A percentile compares a stretch with the other conserved stretches of the same genome.
Evolutionary conservation across 306 rosid genomes (phyloP).

Genomic region (Parietaria judaica): DNA sequence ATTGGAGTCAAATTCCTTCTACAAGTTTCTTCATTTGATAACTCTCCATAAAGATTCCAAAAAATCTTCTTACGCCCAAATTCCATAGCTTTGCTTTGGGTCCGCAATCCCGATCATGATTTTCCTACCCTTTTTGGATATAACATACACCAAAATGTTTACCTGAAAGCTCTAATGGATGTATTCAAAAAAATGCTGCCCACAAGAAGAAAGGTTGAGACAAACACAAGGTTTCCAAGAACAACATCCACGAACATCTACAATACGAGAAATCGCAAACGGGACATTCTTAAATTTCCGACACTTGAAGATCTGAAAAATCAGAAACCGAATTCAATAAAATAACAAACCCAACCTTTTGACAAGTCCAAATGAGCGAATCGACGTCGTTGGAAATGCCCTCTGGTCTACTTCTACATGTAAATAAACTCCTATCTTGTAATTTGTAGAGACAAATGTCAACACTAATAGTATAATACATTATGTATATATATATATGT

Average conservation of each 20-base stretch:
- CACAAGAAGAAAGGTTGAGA: conserved; percentile 45
- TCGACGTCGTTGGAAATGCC: conserved; percentile 37
- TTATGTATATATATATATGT: neutral
- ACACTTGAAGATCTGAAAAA: conserved; percentile 13
- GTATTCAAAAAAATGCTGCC: conserved; percentile 38
- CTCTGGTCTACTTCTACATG: conserved; percentile 43
- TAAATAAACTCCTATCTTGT: conserved; percentile 49
- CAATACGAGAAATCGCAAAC: conserved; percentile 7
- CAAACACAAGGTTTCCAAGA: conserved; percentile 60
- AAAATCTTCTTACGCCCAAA: too few relatives aligned
- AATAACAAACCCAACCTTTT: conserved; percentile 37
- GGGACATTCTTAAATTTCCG: neutral
- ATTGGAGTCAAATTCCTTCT: too few relatives aligned
- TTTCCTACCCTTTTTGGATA: too few relatives aligned
- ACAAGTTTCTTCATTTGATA: too few relatives aligned
- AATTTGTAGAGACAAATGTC: conserved; percentile 37
- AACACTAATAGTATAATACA: neutral
- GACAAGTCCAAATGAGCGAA: conserved; percentile 45
- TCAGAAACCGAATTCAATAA: neutral
- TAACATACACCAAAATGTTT: conserved; percentile 2
- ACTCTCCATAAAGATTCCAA: too few relatives aligned
- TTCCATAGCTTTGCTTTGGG: too few relatives aligned
- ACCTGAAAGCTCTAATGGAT: conserved; percentile 44
- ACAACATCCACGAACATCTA: conserved; percentile 52
- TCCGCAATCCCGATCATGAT: too few relatives aligned